These are phyloP conservation scores for Botrytis sinoallii DNA, from an alignment of 2,329 filamentous ascomycete genomes.

Conservation along the genomic window DNA sequence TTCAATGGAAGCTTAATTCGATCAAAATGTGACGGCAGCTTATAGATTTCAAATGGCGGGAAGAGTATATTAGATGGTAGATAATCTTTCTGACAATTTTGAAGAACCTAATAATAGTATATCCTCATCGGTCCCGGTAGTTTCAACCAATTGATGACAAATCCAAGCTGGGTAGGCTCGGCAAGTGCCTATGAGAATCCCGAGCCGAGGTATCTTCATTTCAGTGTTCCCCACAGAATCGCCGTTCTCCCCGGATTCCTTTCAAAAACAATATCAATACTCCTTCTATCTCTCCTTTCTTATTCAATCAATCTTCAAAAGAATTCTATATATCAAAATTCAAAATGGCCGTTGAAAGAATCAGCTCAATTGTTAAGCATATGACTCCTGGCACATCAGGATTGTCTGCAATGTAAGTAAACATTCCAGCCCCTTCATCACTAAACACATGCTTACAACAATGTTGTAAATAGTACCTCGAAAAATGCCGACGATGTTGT, in stretches of 20 bases:
- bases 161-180: not conserved
- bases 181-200: not conserved
- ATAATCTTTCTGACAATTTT: not conserved
- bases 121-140: not conserved
- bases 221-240: not conserved
- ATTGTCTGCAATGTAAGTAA: constrained; percentile 67
- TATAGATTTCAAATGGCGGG: no score
- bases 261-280: constrained; percentile 9
- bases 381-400: constrained; percentile 70
- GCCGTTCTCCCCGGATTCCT: constrained; percentile 5
- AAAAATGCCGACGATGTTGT: constrained; percentile 97
- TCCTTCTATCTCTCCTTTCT: not conserved
- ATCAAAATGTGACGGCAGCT: no score
- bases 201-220: constrained; percentile 11
- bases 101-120: not conserved
- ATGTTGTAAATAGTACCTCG: constrained; percentile 59
- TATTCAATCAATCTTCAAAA: not conserved
- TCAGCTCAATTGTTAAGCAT: constrained; percentile 85
- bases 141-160: not conserved
- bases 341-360: constrained; percentile 78
- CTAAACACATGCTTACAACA: constrained; percentile 32
- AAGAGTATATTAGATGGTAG: not conserved
- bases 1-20: not conserved
- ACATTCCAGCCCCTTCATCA: constrained; percentile 39
- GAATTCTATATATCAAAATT: not conserved